phyloP scores from a whole-genome alignment of 2,329 filamentous ascomycete species.

The Ciborinia camelliae region DNA sequence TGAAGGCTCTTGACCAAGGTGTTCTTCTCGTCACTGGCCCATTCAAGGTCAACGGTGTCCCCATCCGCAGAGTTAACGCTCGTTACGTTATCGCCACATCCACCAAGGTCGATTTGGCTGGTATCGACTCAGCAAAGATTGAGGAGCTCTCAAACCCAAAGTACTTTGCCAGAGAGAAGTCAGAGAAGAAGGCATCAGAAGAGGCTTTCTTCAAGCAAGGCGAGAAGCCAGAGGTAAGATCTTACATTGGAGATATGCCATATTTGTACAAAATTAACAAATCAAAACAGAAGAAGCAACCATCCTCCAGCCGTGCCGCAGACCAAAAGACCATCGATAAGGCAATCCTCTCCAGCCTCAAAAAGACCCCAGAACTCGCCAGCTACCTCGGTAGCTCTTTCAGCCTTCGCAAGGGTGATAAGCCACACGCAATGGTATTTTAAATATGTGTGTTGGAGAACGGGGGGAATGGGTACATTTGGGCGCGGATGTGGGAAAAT shows the following conservation, averaged over 20 bases:
- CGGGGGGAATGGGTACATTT: constrained; percentile 31
- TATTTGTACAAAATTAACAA: not conserved
- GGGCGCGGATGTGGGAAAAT: constrained; percentile 44
- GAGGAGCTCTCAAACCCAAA: constrained; percentile 67
- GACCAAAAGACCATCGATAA: constrained; percentile 99
- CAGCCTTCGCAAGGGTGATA: constrained; percentile 98
- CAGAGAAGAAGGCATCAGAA: constrained; percentile 91
- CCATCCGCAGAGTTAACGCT: constrained; percentile 89
- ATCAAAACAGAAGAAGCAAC: constrained; percentile 83
- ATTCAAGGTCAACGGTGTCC: constrained; percentile 99
- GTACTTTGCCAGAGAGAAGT: constrained; percentile 97
- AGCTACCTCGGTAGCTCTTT: constrained; percentile 95
- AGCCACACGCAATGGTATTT: constrained; percentile 99
- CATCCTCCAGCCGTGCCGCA: constrained; percentile 83
- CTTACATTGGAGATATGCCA: constrained; percentile 17
- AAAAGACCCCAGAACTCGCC: constrained; percentile 93
- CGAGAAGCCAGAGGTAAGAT: constrained; percentile 90
- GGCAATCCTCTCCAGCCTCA: constrained; percentile 89
- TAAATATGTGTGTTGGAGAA: constrained; percentile 48
- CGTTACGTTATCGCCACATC: constrained; percentile 92
- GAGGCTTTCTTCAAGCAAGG: constrained; percentile 99
- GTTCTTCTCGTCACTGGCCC: constrained; percentile 98
- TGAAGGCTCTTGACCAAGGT: constrained; percentile 96
- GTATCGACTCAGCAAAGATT: constrained; percentile 88
- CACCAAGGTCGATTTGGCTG: constrained; percentile 77